Conservation (phyloP, 2,329 filamentous ascomycete genomes). For the Colletotrichum paranaense region DNA sequence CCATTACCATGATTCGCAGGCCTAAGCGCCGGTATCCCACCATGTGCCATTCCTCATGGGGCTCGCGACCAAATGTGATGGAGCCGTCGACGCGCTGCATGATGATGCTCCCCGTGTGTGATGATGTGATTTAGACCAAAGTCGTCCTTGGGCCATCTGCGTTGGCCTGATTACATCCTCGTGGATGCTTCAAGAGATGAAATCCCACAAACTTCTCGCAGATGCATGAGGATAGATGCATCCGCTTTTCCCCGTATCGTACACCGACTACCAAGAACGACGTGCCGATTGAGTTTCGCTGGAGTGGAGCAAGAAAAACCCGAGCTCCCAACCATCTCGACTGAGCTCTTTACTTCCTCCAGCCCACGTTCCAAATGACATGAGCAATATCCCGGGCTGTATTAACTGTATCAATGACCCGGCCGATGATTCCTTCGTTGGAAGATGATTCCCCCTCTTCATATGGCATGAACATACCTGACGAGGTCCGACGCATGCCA, state of each 20-base stretch:
- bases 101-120: constrained; percentile 1
- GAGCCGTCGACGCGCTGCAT: constrained; percentile 18
- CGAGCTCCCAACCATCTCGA: neutral
- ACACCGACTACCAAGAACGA: constrained; percentile 15
- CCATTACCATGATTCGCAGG: constrained; percentile 6
- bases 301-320: neutral
- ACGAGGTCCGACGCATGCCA: constrained; percentile 81
- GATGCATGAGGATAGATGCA: neutral
- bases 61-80: constrained; percentile 6
- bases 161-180: constrained; percentile 16
- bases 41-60: constrained; percentile 1
- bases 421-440: constrained; percentile 76
- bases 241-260: constrained; percentile 10
- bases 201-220: neutral
- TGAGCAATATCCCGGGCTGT: constrained; percentile 77
- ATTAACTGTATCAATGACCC: constrained; percentile 84
- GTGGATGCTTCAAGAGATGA: neutral
- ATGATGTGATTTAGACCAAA: constrained; percentile 18
- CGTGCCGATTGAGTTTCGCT: constrained; percentile 10
- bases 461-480: constrained; percentile 92
- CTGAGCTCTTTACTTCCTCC: constrained; percentile 60
- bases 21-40: constrained; percentile 21
- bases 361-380: constrained; percentile 78
- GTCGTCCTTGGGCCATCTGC: neutral
- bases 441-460: constrained; percentile 76